Base-by-base conservation (phyloP, 139 green algal genomes). In the Chlamydomonas schloesseri region DNA sequence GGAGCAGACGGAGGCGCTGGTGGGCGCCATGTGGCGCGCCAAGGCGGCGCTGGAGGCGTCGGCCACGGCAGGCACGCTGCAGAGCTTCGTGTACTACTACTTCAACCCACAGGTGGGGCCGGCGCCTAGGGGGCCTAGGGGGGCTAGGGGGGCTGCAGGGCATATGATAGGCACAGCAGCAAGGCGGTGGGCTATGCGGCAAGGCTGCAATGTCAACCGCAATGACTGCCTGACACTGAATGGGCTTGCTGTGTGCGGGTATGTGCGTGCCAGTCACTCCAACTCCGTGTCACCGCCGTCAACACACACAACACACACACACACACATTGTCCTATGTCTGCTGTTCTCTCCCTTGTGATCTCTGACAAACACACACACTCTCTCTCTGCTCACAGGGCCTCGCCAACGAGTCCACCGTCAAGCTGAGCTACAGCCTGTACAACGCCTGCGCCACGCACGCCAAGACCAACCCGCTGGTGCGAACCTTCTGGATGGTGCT, bases 81-180 rank as follows among this genome's bases (percentile, higher is more conserved):
- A 89, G 50, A 71, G 74, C 65, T 89, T 89, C 34, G 10, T 89
- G 53, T 89, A 89, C 84, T 78, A 84, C 60, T 89, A 89, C 82
- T 89, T 78, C 85, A 86, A 68, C 47, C 85, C 37, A 24, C 76
- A 81, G 74, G 74, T 81, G 50, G 9, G 69, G 14, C 3, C 11
- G 34, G n/a, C n/a, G n/a, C n/a, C n/a, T n/a, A n/a, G 36, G 34
- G 67, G n/a, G 67, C 11, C 5, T 29, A 17, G 62, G 23, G 62
- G 47, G 21, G 28, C 74, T 47, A 33, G 10, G 37, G 34, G 34
- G 15, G 34, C 21, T 75, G 37, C n/a, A 13, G 62, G n/a, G n/a
- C n/a, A n/a, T n/a, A n/a, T n/a, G n/a, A n/a, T n/a, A n/a, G n/a
- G n/a, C n/a, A n/a, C n/a, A n/a, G n/a, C n/a, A n/a, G n/a, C n/a